A percentile compares a stretch with the other conserved stretches of the same genome.
Conservation (phyloP, 495 filamentous ascomycete genomes). For the Penicillium lividum region DNA sequence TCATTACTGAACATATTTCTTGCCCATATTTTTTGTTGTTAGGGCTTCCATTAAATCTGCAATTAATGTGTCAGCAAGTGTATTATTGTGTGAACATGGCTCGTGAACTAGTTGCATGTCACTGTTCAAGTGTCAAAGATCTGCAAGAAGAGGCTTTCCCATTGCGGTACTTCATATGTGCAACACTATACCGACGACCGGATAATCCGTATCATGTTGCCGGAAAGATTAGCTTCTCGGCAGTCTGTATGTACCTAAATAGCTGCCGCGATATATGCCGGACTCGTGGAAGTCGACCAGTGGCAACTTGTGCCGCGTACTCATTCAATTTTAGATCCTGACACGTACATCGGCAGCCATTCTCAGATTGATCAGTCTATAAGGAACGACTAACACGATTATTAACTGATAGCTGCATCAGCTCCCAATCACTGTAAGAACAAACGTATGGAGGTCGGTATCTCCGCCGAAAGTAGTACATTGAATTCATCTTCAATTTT, state of each 20-base stretch:
- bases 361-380: background rate
- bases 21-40: background rate
- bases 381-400: background rate
- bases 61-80: background rate
- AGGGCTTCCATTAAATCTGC: background rate
- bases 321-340: background rate
- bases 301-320: background rate
- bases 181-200: background rate
- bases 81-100: background rate
- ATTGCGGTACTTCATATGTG: background rate
- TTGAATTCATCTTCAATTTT: no score
- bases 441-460: background rate
- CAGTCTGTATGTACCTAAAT: background rate
- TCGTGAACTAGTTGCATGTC: background rate
- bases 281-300: background rate
- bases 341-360: background rate
- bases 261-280: background rate
- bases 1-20: conserved; percentile 8
- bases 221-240: background rate
- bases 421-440: background rate
- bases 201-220: background rate
- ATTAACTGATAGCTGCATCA: background rate
- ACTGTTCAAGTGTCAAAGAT: background rate
- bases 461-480: background rate
- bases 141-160: background rate